Base-by-base conservation (phyloP, 805 yeast species). In the Kazachstania bromeliacearum region DNA sequence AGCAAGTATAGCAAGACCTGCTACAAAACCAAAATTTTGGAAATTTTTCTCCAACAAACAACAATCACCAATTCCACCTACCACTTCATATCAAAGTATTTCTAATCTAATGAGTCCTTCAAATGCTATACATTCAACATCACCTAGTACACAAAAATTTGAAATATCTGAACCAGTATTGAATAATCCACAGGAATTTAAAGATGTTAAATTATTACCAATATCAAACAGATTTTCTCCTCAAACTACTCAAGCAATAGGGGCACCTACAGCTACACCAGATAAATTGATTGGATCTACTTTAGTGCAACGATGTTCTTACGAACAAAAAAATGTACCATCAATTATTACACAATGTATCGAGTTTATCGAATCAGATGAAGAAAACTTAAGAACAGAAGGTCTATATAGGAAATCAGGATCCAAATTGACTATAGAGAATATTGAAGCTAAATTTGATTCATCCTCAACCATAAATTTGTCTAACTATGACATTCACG, bases 321-420 rank as follows among this genome's bases (percentile, higher is more conserved):
- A 61, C 44, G 97, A 89, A 53, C 67, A 69, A 10, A 64, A 71
- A 23, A 44, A 54, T 6, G 69, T 85, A 10, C 98, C 98, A 9
- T 60, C 74, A 44, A 73, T 89, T 21, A 70, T 89, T 10, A 65
- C 78, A 12, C 67, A 74, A 37, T 84, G 96, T 59, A 60, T 87
- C 5, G 65, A 66, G 17, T 92, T 80, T 46, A 85, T 92, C 35
- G 96, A 89, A 60, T 52, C 55, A 4, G 68, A 85, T 40, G 96
- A 95, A 7, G 47, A 41, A 3, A 39, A 36, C 3, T 59, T 87
- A 46, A 75, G 70, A 29, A 63, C 69, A 42, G 96, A 88, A 57
- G 98, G 98, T 7, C 70, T 89, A 28, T 89, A 92, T 62, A 70
- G 98, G 48, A 80, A 88, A 45, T 80, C 94, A 31, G 98, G 95